Evolutionary conservation across 2,329 filamentous ascomycete genomes (phyloP), one percentile per base, ranked within the genome.

Genomic region (Colletotrichum lupini): DNA sequence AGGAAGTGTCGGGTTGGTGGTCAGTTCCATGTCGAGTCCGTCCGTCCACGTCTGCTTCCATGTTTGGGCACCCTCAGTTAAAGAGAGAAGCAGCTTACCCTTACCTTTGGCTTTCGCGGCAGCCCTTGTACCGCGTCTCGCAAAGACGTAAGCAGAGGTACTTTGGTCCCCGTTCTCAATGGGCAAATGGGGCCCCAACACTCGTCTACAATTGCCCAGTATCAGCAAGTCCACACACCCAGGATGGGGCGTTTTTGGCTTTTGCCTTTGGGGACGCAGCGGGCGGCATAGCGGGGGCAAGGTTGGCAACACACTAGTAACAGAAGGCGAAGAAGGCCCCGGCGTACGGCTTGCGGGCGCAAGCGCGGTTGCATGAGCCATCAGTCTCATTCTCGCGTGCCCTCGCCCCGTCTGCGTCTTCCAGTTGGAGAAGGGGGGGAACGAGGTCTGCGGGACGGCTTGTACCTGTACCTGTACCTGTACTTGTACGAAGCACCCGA

Each of bases 221-320:
- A 63, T 49, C 67, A 65, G 28, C 37, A 28, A 49, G 66, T 52
- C 67, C 67, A 65, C 60, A 32, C 35, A 49, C 42, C 42, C 52
- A 65, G 32, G 24, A 73, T 61, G 71, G 67, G 56, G 67, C 67
- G 71, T 61, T 52, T 70, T 70, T 70, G 66, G 70, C 70, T 73
- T 73, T 72, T 69, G 22, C 32, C 32, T 52, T 73, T 71, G 67
- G 67, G 67, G 37, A 71, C 49, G 60, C 60, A 70, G 70, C 70
- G 67, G 71, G 71, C 71, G 67, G 71, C 67, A 70, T 56, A 61
- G 67, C 60, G 60, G 56, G 63, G 71, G 55, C 67, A 73, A 70
- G 71, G 67, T 70, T 71, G 60, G 71, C 28, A 65, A 28, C 61
- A 64, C 55, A 49, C 67, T 73, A 60, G 70, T 49, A 57, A 68